Percentiles rank a stretch among this genome's conserved stretches.
phyloP scores from a whole-genome alignment of 164 flowering plant species.

The Saururus chinensis region DNA sequence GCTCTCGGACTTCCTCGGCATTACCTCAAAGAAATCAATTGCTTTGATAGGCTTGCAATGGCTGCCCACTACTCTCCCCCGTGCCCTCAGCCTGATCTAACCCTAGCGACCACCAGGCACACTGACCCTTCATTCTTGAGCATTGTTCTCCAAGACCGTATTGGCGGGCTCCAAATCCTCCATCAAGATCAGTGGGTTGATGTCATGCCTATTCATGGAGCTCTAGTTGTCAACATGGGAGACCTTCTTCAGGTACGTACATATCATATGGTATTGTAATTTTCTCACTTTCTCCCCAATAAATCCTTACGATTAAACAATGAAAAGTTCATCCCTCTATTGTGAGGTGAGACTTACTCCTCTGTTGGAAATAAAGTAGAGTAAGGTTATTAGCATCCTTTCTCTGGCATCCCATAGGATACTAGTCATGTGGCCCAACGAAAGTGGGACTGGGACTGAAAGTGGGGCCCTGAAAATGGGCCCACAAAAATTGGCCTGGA shows the following conservation, averaged over 20 bases:
- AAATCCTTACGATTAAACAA: no score
- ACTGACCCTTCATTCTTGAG: not conserved
- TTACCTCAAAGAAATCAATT: not conserved
- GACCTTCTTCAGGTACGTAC: slow-evolving; percentile 31
- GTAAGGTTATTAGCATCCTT: no score
- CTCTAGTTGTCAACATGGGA: slow-evolving; percentile 30
- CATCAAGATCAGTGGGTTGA: slow-evolving; percentile 31
- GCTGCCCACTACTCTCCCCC: not conserved
- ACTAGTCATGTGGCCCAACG: no score
- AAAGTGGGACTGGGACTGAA: no score
- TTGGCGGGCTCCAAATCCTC: slow-evolving; percentile 17
- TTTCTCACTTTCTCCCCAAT: no score
- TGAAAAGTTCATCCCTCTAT: no score
- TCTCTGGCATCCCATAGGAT: no score
- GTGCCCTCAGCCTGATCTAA: not conserved
- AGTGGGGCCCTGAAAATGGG: no score
- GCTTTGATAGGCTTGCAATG: not conserved
- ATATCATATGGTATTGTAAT: no score
- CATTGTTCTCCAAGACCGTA: not conserved
- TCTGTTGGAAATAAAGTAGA: no score
- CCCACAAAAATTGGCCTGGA: no score
- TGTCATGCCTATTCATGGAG: slow-evolving; percentile 23
- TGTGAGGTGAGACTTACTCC: no score
- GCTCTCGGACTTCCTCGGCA: not conserved
- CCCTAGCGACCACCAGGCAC: not conserved